phyloP scores from a whole-genome alignment of 805 yeast species.

The Geotrichum ghanense region DNA sequence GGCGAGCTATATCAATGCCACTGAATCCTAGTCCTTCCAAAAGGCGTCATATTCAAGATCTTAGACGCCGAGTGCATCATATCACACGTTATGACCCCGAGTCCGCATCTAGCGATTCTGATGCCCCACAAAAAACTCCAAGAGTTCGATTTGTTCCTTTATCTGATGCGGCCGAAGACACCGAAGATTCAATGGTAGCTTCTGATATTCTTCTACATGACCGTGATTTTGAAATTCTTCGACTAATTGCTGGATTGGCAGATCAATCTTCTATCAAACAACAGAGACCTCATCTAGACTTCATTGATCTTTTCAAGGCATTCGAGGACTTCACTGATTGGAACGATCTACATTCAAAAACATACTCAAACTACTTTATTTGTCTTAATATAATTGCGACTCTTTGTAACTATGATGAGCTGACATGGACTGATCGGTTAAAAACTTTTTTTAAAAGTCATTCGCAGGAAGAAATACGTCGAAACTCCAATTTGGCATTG shows the following conservation, averaged over 20 bases:
- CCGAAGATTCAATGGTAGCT: not conserved
- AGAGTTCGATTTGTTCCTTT: not conserved
- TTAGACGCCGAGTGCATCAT: not conserved
- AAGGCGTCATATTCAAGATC: not conserved
- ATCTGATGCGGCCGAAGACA: not conserved
- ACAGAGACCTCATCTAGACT: conserved; percentile 5
- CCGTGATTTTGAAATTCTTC: conserved; percentile 11
- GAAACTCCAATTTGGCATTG: not conserved
- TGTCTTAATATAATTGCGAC: conserved; percentile 11
- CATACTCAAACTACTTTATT: conserved; percentile 8
- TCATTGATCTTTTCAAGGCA: conserved; percentile 9
- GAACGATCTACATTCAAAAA: conserved; percentile 7
- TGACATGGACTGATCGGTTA: conserved; percentile 13
- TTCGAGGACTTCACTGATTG: conserved; percentile 9
- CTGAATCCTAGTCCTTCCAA: not conserved
- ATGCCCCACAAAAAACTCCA: not conserved
- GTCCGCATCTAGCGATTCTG: not conserved
- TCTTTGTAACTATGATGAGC: conserved; percentile 9
- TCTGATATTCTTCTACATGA: conserved; percentile 3
- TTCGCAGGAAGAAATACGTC: conserved; percentile 4
- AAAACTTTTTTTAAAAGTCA: conserved; percentile 8
- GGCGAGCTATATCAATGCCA: not conserved
- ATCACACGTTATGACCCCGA: not conserved
- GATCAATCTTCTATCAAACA: conserved; percentile 6
- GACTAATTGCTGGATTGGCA: conserved; percentile 11